Evolutionary conservation across 352 stramenopile genomes (phyloP), one percentile per base, ranked within the genome.

Genomic region (Phytophthora sojae): DNA sequence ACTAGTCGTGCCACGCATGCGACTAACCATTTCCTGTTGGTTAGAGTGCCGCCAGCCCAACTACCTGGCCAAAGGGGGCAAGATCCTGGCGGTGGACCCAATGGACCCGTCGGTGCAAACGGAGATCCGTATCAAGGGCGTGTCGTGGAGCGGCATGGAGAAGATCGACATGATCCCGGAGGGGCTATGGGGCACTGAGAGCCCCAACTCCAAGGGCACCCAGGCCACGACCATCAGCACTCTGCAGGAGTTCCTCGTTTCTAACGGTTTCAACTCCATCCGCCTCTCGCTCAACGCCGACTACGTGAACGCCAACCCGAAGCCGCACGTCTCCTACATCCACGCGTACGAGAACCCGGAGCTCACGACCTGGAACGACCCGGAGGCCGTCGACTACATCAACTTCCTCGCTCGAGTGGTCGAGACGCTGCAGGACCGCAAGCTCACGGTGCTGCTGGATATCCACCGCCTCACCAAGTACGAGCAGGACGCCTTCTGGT

Each of bases 251-350:
- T 89, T 90, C 37, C 61, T 93, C 14, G 62, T 54, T 51, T 84
- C 85, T 68, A 83, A 90, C 73, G 77, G 67, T 11, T 85, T 93
- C 69, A 93, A 93, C 70, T 87, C 80, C 26, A 75, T 93, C 26
- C 81, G 85, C 8, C 52, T 91, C 26, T 75, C 85, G 12, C 58
- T 93, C 4, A 89, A 88, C 55, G 85, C 78, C 19, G 69, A 86
- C 49, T 86, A 81, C 58, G 58, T 93, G 21, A 73, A 73, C 50
- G 57, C 64, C 21, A 75, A 90, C 51, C 53, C 69, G 25, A 29
- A 76, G 25, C 85, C 85, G 21, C 82, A 88, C 60, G 42, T 91
- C 37, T 57, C 61, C 6, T 88, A 81, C 62, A 86, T 93, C 57
- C 79, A 90, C 65, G 29, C 57, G 52, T 90, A 82, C 64, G 82